phyloP scores from a whole-genome alignment of 2,329 filamentous ascomycete species.

The Leptoxyphium fumago region DNA sequence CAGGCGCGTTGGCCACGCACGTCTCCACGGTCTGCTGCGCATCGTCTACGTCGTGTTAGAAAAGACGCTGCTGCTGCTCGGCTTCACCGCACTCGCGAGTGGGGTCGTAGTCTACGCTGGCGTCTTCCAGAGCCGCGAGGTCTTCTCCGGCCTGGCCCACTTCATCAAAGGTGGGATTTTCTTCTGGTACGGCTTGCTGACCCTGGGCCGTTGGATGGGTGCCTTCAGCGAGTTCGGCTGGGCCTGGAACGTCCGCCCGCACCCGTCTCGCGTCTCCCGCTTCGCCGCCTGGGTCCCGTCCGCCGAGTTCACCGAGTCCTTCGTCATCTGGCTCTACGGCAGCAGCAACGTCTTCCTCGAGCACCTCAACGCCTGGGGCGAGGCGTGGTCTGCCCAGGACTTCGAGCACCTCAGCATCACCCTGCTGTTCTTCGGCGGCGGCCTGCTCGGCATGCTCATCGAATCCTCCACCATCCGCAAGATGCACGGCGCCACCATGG shows the following conservation, averaged over 20 bases:
- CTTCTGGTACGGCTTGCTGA: constrained; percentile 81
- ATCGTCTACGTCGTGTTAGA: constrained; percentile 56
- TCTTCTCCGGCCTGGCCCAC: constrained; percentile 82
- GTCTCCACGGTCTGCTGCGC: constrained; percentile 43
- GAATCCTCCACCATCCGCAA: constrained; percentile 42
- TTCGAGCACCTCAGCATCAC: constrained; percentile 89
- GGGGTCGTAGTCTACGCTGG: constrained; percentile 67
- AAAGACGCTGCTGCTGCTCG: constrained; percentile 61
- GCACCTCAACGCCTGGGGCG: constrained; percentile 61
- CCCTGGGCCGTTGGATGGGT: constrained; percentile 77
- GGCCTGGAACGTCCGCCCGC: constrained; percentile 82
- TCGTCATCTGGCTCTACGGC: constrained; percentile 81
- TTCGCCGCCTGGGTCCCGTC: constrained; percentile 52
- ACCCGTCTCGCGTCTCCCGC: constrained; percentile 39
- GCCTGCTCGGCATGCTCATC: constrained; percentile 41
- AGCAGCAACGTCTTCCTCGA: constrained; percentile 84
- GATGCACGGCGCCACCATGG: constrained; percentile 42
- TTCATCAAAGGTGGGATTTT: constrained; percentile 93
- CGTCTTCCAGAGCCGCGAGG: constrained; percentile 44
- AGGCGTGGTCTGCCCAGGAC: constrained; percentile 61
- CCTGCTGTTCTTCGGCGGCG: constrained; percentile 84
- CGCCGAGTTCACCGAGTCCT: constrained; percentile 80
- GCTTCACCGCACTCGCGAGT: constrained; percentile 56
- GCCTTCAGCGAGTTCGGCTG: constrained; percentile 83
- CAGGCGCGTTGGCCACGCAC: constrained; percentile 23